Conservation (phyloP, 257 asterid genomes). For the Plantago elongata region DNA sequence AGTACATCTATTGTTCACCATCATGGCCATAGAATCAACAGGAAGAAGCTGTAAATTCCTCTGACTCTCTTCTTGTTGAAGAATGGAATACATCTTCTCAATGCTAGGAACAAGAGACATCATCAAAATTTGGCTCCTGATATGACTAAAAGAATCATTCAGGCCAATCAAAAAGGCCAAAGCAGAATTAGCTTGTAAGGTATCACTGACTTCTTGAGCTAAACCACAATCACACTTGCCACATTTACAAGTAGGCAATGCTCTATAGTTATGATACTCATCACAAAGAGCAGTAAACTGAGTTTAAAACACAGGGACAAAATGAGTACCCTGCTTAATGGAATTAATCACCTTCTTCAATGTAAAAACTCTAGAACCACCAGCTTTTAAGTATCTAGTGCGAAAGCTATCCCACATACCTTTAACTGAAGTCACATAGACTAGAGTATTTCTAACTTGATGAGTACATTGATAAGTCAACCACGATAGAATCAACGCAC, state of each 20-base stretch:
- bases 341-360: not conserved
- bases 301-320: not conserved
- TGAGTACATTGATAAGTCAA: not conserved
- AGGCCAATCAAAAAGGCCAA: not conserved
- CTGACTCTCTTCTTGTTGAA: not conserved
- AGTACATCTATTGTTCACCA: too few relatives aligned
- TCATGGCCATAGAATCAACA: too few relatives aligned
- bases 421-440: too few relatives aligned
- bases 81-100: not conserved
- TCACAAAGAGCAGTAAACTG: not conserved
- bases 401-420: too few relatives aligned
- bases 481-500: not conserved
- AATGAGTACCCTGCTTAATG: not conserved
- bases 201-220: not conserved
- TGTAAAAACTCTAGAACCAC: not conserved
- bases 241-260: not conserved
- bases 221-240: not conserved
- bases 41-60: too few relatives aligned
- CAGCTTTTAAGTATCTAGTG: too few relatives aligned
- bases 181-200: not conserved
- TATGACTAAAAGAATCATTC: not conserved
- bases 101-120: not conserved
- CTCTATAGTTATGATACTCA: not conserved
- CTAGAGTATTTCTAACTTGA: too few relatives aligned
- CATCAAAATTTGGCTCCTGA: not conserved